These are phyloP conservation scores for Apiosordaria backusii DNA, from an alignment of 495 filamentous ascomycete genomes.

Conservation along the genomic window DNA sequence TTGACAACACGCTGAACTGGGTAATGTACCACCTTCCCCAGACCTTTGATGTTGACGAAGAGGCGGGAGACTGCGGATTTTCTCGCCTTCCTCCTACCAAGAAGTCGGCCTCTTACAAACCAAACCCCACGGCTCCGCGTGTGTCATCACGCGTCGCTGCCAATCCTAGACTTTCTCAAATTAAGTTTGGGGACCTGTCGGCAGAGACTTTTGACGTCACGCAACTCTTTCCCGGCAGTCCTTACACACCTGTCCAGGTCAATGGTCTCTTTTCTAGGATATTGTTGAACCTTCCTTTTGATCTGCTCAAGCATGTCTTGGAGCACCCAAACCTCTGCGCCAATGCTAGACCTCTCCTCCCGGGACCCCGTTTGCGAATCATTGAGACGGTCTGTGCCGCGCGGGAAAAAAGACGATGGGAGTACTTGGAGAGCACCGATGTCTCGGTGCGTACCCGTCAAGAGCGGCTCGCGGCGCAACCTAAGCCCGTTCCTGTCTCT, in stretches of 20 bases:
- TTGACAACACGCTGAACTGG: constrained; percentile 41
- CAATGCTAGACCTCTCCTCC: constrained; percentile 42
- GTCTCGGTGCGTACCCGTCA: constrained; percentile 23
- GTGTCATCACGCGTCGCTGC: constrained; percentile 24
- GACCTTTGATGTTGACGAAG: constrained; percentile 47
- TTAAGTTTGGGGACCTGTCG: constrained; percentile 64
- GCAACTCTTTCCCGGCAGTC: neutral
- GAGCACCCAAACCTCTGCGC: constrained; percentile 47
- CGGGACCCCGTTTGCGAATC: constrained; percentile 40
- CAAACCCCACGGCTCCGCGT: constrained; percentile 25
- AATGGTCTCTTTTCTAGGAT: constrained; percentile 53
- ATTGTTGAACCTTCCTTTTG: constrained; percentile 61
- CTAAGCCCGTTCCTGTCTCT: constrained; percentile 19
- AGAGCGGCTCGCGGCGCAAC: constrained; percentile 19
- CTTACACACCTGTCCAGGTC: neutral
- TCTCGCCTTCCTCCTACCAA: constrained; percentile 30
- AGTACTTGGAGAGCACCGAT: constrained; percentile 33
- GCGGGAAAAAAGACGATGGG: constrained; percentile 51
- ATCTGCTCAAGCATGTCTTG: constrained; percentile 54
- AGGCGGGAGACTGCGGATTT: constrained; percentile 37
- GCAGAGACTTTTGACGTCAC: constrained; percentile 16
- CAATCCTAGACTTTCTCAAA: constrained; percentile 54
- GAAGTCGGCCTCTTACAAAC: neutral
- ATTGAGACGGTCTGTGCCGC: constrained; percentile 56
- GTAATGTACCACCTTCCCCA: constrained; percentile 45